Base-by-base conservation (phyloP, 768 basidiomycete genomes). In the Suillus tomentosus region DNA sequence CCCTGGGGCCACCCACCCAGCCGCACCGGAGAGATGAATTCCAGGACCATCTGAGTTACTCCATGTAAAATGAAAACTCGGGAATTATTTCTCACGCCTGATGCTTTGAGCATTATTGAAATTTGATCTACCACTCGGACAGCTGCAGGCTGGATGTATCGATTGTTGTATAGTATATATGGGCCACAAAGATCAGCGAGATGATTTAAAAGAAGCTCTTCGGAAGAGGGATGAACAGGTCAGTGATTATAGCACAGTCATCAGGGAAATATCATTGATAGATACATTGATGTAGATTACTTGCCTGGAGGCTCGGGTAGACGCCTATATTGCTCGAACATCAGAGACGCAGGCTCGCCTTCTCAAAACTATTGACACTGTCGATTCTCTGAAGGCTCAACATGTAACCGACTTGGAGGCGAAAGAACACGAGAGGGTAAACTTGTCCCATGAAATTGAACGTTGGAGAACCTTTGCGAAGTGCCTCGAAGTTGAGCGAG, bases 331-430 rank as follows among this genome's bases (percentile, higher is more conserved):
- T 9, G 76, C 81, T 10, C 79, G 77, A 14, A 70, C 77, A 11
- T 81, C 84, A 2, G 76, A 80, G 19, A 67, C 81, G 2, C 83
- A 84, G 17, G 75, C 75, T 19, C 84, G 85, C 27, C 75, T 87
- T 27, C 65, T 81, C 51, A 73, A 79, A n/a, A 80, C 84, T 0
- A 75, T 85, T 11, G 84, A 86, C 66, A 74, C 79, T 3, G 71
- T 87, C 42, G 86, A 87, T 66, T 72, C 78, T 4, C 65, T 80
- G 31, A 79, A 80, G 45, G 66, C 69, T 19, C 65, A 72, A 24
- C 81, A 86, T 62, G 72, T 73, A 0, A 65, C 72, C 5, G 85
- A 87, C 54, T 68, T 85, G 10, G 70, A 73, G 6, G 66, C 70
- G 1, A 74, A 78, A 60, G 69, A 71, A 22, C 70, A 70, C 19